These are phyloP conservation scores for Sporobolomyces phaffii DNA, from an alignment of 768 basidiomycete species.

Conservation along the genomic window DNA sequence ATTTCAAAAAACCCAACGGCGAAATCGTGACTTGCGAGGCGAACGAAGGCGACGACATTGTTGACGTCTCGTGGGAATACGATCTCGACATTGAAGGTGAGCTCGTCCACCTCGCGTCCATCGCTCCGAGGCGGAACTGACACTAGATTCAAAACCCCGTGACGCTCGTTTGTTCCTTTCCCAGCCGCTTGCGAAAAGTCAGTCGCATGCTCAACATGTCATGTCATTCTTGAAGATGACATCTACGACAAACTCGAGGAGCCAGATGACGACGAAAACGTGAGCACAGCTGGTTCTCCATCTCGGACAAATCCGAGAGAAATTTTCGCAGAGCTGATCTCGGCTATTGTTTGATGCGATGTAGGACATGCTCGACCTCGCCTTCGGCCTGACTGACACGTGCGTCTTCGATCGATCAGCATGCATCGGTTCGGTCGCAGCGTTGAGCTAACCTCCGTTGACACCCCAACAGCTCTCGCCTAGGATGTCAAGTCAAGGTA, in stretches of 20 bases:
- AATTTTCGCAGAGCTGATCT: no score
- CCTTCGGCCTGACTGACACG: slow-evolving; percentile 92
- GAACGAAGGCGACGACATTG: slow-evolving; percentile 86
- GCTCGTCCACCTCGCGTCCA: slow-evolving; percentile 38
- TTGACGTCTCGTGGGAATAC: slow-evolving; percentile 86
- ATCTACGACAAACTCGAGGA: slow-evolving; percentile 82
- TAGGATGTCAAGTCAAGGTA: slow-evolving; percentile 58
- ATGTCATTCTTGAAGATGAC: slow-evolving; percentile 75
- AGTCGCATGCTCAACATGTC: slow-evolving; percentile 94
- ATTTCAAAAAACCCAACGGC: slow-evolving; percentile 85
- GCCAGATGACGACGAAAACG: slow-evolving; percentile 92
- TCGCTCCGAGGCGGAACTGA: not conserved
- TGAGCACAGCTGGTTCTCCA: not conserved
- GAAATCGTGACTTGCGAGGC: slow-evolving; percentile 76
- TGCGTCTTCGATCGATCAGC: slow-evolving; percentile 45
- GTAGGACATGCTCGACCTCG: slow-evolving; percentile 87
- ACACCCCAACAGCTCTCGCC: slow-evolving; percentile 48
- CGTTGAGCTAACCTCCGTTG: not conserved
- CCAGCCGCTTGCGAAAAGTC: slow-evolving; percentile 94
- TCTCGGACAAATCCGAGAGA: no score
- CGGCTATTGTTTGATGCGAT: no score
- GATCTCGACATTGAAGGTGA: slow-evolving; percentile 92
- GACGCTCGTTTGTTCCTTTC: not conserved
- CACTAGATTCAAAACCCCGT: not conserved
- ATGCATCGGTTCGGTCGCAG: not conserved